Evolutionary conservation across 108 stramenopile genomes (phyloP).

Genomic region (Conticribra guillardii): DNA sequence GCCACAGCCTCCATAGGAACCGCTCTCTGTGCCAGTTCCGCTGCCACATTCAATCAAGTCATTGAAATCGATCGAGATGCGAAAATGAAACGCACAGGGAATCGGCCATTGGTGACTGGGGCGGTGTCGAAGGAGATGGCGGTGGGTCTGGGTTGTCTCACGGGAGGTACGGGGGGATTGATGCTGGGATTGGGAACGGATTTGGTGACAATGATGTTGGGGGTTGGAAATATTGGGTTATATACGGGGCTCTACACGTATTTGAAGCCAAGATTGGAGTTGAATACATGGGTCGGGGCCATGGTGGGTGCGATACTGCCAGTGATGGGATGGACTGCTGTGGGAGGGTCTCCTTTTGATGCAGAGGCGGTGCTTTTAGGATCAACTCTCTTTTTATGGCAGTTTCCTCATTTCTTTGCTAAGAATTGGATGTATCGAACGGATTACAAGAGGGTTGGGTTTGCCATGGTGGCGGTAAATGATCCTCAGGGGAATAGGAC

Average conservation of each 20-base stretch:
- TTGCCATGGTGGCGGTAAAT: conserved; percentile 82
- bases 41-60: conserved; percentile 96
- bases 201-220: conserved; percentile 90
- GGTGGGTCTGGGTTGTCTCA: conserved; percentile 75
- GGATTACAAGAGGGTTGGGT: conserved; percentile 85
- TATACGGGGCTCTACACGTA: conserved; percentile 98
- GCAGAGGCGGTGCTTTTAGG: conserved; percentile 85
- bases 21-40: conserved; percentile 88
- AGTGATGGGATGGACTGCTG: conserved; percentile 98
- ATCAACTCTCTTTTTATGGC: conserved; percentile 94
- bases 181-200: conserved; percentile 87
- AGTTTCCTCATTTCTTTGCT: conserved; percentile 99
- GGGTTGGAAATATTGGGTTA: conserved; percentile 91
- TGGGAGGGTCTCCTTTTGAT: conserved; percentile 79
- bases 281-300: conserved; percentile 98
- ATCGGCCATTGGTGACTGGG: too few species aligned
- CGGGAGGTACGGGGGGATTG: conserved; percentile 73
- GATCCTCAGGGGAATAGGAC: conserved; percentile 85
- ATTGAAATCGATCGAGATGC: too few species aligned
- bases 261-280: conserved; percentile 88
- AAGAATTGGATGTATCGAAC: conserved; percentile 93
- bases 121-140: too few species aligned
- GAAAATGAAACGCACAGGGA: too few species aligned
- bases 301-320: conserved; percentile 98
- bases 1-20: conserved; percentile 86